Evolutionary conservation across 768 basidiomycete species (phyloP), one percentile per base, ranked within the genome.

Genomic region (Zangia roseola): DNA sequence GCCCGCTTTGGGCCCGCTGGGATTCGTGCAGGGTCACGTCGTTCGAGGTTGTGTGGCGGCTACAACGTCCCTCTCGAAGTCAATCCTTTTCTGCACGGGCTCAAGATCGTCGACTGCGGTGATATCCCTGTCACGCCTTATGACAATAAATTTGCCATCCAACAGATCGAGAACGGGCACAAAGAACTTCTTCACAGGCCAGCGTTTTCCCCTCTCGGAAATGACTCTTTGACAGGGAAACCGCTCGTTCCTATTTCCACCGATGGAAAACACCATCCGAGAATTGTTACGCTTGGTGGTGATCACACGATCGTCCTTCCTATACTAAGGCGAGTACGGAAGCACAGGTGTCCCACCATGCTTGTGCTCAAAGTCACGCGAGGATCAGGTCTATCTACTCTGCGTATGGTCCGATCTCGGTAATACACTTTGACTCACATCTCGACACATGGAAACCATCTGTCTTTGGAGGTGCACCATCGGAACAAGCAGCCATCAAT

Each of bases 401-500:
- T 35, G 82, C 82, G 10, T 92, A 93, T 58, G 89, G 91, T 3
- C 77, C 84, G 7, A 85, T 90, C 45, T 84, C 83, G 24, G 86
- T 89, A 40, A 89, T 92, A 43, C 91, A 93, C 67, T 91, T 93
- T 61, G 91, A 93, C 65, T 86, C 87, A 25, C 88, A 92, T 67
- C 77, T 91, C 30, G 85, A 88, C 59, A 88, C 85, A 10, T 88
- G 86, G 86, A 86, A 84, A 59, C 84, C 86, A 5, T 72, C 78
- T 25, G 82, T 86, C 10, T 88, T 88, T 59, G 87, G 87, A 21
- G 85, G 84, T 10, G 82, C 86, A 4, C 86, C 84, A 4, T 84
- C 84, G 23, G 74, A 76, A 1, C 83, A 84, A 48, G 86, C 85
- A 0, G 82, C 83, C 19, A 83, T 94, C 54, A 92, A 88, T 51